Conservation (phyloP, 1,284 basidiomycete genomes). For the Boletus calvinii region DNA sequence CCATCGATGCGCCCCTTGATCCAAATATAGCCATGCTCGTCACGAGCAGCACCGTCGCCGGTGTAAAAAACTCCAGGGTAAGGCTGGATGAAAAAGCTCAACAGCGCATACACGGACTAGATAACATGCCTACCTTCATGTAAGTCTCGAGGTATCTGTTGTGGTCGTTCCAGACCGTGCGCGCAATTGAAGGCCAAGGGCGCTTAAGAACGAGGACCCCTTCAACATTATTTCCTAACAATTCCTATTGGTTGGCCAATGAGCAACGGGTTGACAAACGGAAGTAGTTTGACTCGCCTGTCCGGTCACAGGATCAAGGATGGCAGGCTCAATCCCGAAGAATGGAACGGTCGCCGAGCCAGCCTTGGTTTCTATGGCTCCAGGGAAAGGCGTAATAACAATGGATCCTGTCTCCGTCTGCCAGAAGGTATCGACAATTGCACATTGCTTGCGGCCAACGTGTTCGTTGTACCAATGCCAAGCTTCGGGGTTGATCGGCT, state of each 20-base stretch:
- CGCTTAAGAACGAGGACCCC: conserved; percentile 86
- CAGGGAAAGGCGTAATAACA: conserved; percentile 93
- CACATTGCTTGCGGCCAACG: conserved; percentile 87
- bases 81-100: conserved; percentile 41
- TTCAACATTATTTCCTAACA: conserved; percentile 84
- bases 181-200: conserved; percentile 97
- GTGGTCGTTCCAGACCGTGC: conserved; percentile 92
- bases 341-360: conserved; percentile 97
- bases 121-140: conserved; percentile 58
- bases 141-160: conserved; percentile 92
- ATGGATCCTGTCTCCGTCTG: conserved; percentile 99
- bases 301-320: conserved; percentile 84
- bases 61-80: conserved; percentile 93
- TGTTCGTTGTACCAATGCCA: conserved; percentile 99
- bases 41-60: conserved; percentile 93
- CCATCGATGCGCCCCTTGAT: conserved; percentile 98
- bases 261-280: neutral
- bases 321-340: conserved; percentile 90
- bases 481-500: conserved; percentile 99
- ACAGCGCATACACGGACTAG: neutral
- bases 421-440: conserved; percentile 96
- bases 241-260: conserved; percentile 42
- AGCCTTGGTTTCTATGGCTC: conserved; percentile 94
- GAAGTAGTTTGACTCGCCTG: conserved; percentile 35
- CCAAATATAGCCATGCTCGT: conserved; percentile 97